Evolutionary conservation across 805 yeast genomes (phyloP).

Genomic region (Komagataella pastoris): DNA sequence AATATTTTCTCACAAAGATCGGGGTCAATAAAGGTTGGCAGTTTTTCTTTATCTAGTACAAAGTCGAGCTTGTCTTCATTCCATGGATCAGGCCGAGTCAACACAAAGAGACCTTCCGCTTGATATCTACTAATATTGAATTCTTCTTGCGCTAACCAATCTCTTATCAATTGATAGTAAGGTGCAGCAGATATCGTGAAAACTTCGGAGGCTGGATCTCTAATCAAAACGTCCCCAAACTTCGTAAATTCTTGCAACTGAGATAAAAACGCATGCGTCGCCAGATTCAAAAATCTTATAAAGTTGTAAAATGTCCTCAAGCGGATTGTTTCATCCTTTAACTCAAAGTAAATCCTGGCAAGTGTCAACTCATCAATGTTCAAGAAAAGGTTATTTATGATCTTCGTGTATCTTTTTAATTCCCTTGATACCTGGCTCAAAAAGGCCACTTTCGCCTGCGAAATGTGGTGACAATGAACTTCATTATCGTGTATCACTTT

Average conservation of each 20-base stretch:
- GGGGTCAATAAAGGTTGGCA: slow-evolving; percentile 31
- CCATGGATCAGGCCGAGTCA: neutral
- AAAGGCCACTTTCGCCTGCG: slow-evolving; percentile 54
- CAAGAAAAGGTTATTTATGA: slow-evolving; percentile 21
- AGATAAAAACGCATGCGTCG: slow-evolving; percentile 40
- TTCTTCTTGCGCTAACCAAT: slow-evolving; percentile 64
- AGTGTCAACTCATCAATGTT: slow-evolving; percentile 15
- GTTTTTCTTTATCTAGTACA: slow-evolving; percentile 11
- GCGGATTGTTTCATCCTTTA: slow-evolving; percentile 38
- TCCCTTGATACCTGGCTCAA: slow-evolving; percentile 28
- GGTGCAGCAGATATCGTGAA: slow-evolving; percentile 38
- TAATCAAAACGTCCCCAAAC: slow-evolving; percentile 52
- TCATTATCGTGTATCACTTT: slow-evolving; percentile 11
- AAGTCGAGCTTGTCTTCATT: slow-evolving; percentile 1
- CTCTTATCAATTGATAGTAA: slow-evolving; percentile 41
- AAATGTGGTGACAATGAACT: slow-evolving; percentile 13
- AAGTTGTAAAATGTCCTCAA: slow-evolving; percentile 37
- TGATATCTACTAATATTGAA: slow-evolving; percentile 21
- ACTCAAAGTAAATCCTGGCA: slow-evolving; percentile 21
- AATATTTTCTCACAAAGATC: slow-evolving; percentile 30
- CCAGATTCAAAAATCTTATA: slow-evolving; percentile 19
- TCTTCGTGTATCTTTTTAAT: slow-evolving; percentile 19
- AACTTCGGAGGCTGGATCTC: slow-evolving; percentile 26
- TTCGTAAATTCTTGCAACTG: slow-evolving; percentile 32
- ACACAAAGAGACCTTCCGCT: slow-evolving; percentile 47